Base-by-base conservation (phyloP, 139 green algal species). In the Asterochloris erici region DNA sequence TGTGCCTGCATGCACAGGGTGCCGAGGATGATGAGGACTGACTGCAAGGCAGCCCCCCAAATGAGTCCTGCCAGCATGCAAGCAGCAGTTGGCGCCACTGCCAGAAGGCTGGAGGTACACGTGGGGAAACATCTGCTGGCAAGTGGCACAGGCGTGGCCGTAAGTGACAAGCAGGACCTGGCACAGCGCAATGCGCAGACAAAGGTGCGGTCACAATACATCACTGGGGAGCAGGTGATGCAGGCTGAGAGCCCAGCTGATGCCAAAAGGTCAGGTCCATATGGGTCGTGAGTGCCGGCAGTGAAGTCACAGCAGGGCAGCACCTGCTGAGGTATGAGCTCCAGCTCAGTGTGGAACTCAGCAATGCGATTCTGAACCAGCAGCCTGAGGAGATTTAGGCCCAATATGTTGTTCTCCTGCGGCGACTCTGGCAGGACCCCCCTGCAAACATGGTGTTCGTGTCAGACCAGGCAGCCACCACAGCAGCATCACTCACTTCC, bases 271-370 rank as follows among this genome's bases (percentile, higher is more conserved):
- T 73, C 23, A 12, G 66, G 66, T 24, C 2, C 21, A 73, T 9
- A 9, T 27, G 68, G 68, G 23, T 73, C 68, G 1, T 73, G 68
- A 73, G 9, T 27, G 21, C 21, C 68, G 23, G 68, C 21, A 24
- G 21, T 73, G 23, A 9, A 24, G 71, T 9, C 24, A 38, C 71
- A 14, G 71, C 71, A 47, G 71, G 24, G 71, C 11, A 10, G 12
- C 17, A 95, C 88, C 87, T 97, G 80, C 23, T 89, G 28, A 4
- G 90, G 79, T 24, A 98, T 90, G 26, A 97, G 84, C 87, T 99
- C 97, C 68, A 99, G 89, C 84, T 98, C 95, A 2, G 94, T 97
- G 89, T 99, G 96, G 81, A 99, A 99, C 87, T 99, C 97, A 24
- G 97, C 95, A 77, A 97, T 98, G 69, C 96, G 89, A 87, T 98